A percentile compares a stretch with the other conserved stretches of the same genome.
These are phyloP conservation scores for Paraphaeosphaeria minitans DNA, from an alignment of 2,329 filamentous ascomycete genomes.

Conservation along the genomic window DNA sequence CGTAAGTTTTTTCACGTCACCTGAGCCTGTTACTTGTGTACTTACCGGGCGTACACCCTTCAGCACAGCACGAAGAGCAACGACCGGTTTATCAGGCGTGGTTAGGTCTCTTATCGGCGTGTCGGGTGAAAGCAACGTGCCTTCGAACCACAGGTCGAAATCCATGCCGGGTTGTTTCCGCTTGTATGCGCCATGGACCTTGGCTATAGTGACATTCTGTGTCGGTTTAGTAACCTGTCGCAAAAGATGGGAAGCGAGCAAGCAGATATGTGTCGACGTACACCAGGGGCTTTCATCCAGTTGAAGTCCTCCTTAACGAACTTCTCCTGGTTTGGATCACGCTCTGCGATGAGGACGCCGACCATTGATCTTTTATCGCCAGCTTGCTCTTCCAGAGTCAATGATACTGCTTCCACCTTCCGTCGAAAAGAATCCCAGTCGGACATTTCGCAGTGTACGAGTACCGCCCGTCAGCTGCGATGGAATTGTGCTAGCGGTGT, in stretches of 20 bases:
- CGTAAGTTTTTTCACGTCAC: background rate
- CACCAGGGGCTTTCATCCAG: conserved; percentile 44
- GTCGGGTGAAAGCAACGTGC: conserved; percentile 13
- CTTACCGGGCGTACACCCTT: background rate
- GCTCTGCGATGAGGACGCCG: conserved; percentile 38
- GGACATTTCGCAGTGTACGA: background rate
- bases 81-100: conserved; percentile 24
- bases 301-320: conserved; percentile 35
- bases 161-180: conserved; percentile 11
- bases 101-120: conserved; percentile 19
- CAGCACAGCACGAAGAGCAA: conserved; percentile 31
- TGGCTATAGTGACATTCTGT: conserved; percentile 30
- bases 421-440: conserved; percentile 27
- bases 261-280: conserved; percentile 21
- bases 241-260: background rate
- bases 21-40: background rate
- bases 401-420: conserved; percentile 18
- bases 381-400: conserved; percentile 5
- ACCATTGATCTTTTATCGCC: conserved; percentile 39
- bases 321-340: conserved; percentile 13
- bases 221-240: background rate
- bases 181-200: conserved; percentile 24
- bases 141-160: conserved; percentile 27
- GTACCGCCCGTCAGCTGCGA: background rate
- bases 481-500: background rate